Evolutionary conservation across 2,329 filamentous ascomycete species (phyloP), one percentile per base, ranked within the genome.

Genomic region (Pseudonectria buxi): DNA sequence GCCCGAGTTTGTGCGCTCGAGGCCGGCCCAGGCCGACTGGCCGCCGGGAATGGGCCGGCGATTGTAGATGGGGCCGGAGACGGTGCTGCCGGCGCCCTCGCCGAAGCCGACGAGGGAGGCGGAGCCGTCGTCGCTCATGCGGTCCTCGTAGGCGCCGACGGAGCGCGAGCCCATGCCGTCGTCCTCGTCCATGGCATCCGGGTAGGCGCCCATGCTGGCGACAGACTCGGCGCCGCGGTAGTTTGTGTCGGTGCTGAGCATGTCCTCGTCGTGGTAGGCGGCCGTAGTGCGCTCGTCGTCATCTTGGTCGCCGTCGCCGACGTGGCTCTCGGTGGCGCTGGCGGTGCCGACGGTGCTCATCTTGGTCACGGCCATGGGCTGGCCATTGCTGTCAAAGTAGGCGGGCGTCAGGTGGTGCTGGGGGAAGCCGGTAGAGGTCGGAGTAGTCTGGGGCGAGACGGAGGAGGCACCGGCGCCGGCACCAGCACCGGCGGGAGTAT

Each of bases 261-360:
- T 76, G 54, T 86, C 83, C 44, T 81, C 80, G 50, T 76, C 71
- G 14, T 62, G 61, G 25, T 74, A 74, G 49, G 81, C 80, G 24
- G 62, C 57, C 26, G 58, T 76, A 35, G 74, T 71, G 28, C 63
- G 57, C 18, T 62, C 61, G 37, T 71, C 74, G 50, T 78, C 77
- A 32, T 64, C 62, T 11, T 72, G 63, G 43, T 79, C 77, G 32
- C 64, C 62, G 11, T 72, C 74, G 39, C 72, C 77, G 5, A 69
- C 63, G 43, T 79, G 68, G 47, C 83, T 88, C 38, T 83, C 84
- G 1, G 89, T 95, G 3, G 89, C 90, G 47, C 84, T 90, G 18
- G 90, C 90, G 31, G 83, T 86, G 39, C 90, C 90, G 15, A 95
- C 89, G 0, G 90, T 96, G 65, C 85, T 92, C 63, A 81, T 92